Conservation (phyloP, 2,329 filamentous ascomycete genomes). For the Colletotrichum sidae region DNA sequence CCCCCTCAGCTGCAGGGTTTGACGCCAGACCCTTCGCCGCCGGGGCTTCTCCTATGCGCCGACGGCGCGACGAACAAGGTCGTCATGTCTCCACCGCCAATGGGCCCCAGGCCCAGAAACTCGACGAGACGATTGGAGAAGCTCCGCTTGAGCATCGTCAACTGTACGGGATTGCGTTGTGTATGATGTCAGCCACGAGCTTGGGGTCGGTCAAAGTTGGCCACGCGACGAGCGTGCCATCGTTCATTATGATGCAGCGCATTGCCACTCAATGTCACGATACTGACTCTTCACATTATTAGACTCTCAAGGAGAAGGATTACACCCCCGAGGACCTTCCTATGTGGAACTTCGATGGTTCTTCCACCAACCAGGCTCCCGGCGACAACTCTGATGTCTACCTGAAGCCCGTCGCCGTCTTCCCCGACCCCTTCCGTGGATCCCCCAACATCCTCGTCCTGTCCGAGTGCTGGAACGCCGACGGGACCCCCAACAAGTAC, state of each 20-base stretch:
- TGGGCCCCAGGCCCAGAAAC: constrained; percentile 5
- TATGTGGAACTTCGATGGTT: constrained; percentile 75
- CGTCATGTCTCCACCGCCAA: constrained; percentile 5
- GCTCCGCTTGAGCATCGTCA: constrained; percentile 30
- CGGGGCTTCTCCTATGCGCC: constrained; percentile 7
- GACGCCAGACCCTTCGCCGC: constrained; percentile 12
- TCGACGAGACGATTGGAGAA: constrained; percentile 14
- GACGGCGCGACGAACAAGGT: constrained; percentile 16
- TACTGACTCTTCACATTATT: constrained; percentile 37
- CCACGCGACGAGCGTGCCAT: constrained; percentile 6
- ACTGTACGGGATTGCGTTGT: constrained; percentile 23
- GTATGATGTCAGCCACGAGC: constrained; percentile 29
- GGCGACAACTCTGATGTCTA: constrained; percentile 98
- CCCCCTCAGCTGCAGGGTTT: constrained; percentile 26
- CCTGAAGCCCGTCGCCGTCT: constrained; percentile 89
- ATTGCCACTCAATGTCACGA: background rate
- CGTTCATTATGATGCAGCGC: constrained; percentile 8
- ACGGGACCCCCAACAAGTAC: constrained; percentile 97
- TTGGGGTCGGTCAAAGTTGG: constrained; percentile 11
- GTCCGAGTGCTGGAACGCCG: constrained; percentile 92
- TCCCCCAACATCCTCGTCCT: constrained; percentile 95
- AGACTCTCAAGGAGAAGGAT: constrained; percentile 64
- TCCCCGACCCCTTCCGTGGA: constrained; percentile 90
- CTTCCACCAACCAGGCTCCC: constrained; percentile 90
- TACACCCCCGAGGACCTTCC: constrained; percentile 65